phyloP scores from a whole-genome alignment of 495 filamentous ascomycete species.

The Penicillium canescens region DNA sequence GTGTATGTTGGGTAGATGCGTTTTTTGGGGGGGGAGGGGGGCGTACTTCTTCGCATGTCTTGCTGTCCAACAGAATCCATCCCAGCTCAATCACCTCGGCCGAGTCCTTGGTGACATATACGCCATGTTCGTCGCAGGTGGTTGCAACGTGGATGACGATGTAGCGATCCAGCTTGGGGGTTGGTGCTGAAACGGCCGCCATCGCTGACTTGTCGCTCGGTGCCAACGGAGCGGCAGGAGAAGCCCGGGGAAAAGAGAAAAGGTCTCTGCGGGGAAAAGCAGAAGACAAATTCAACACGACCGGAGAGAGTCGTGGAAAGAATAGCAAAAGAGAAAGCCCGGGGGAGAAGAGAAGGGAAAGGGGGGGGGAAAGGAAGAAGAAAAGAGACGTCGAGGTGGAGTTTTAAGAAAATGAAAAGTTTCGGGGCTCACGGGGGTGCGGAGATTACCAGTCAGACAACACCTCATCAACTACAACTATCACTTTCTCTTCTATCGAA shows the following conservation, averaged over 20 bases:
- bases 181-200: constrained; percentile 51
- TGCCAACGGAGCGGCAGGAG: constrained; percentile 33
- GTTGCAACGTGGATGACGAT: constrained; percentile 98
- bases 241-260: constrained; percentile 17
- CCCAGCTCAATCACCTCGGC: constrained; percentile 98
- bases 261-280: constrained; percentile 36
- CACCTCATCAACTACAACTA: neutral
- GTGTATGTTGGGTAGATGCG: constrained; percentile 12
- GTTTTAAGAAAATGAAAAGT: constrained; percentile 41
- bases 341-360: constrained; percentile 26
- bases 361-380: constrained; percentile 23
- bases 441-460: constrained; percentile 12
- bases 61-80: constrained; percentile 93
- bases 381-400: constrained; percentile 33
- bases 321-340: constrained; percentile 31
- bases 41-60: constrained; percentile 86
- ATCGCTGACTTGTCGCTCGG: constrained; percentile 36
- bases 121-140: constrained; percentile 97
- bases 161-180: constrained; percentile 83
- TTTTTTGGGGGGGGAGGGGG: constrained; percentile 13
- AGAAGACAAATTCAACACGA: constrained; percentile 40
- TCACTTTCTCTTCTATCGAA: neutral
- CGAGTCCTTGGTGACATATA: constrained; percentile 98
- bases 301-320: constrained; percentile 19
- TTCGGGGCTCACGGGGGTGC: constrained; percentile 29